Evolutionary conservation across 1,139 yeast genomes (phyloP), one percentile per base, ranked within the genome.

Genomic region (Kodamaea fungicola): DNA sequence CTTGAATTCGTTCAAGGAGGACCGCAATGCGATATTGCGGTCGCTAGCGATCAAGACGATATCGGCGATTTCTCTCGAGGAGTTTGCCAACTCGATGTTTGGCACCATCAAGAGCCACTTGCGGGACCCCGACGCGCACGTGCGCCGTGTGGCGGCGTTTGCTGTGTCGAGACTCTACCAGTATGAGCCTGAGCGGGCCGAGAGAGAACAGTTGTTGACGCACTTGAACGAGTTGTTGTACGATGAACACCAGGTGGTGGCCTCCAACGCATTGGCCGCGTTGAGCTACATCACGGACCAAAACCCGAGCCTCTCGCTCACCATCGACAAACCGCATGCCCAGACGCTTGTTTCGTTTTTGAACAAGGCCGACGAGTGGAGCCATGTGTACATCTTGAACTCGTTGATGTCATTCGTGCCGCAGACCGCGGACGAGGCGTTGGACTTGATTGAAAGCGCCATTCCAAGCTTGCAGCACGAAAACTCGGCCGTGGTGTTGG

Each of bases 401-500:
- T 75, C 92, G 0, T 57, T 90, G 33, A 71, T 80, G 72, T 67
- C 78, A 12, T 87, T 74, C 57, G 83, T 83, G 1, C 97, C 97
- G 1, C 79, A 80, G 44, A 67, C 75, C 0, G 67, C 77, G 12
- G 69, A 68, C 2, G 94, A 83, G 33, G 90, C 96, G 0, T 63
- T 78, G 38, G 68, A 69, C 3, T 54, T 90, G 51, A 78, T 88
- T 13, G 94, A 85, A 35, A 64, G 76, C n/a, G 69, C 79, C 3
- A 55, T 83, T 8, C 92, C 96, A 0, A 77, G 84, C 30, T 62
- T 90, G 12, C 95, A 81, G 51, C 95, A 87, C 54, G 83, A 83
- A 23, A 89, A 87, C 55, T 73, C 95, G 0, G 75, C 95, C 0
- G 95, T 90, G 16, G 94, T 86, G 0, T 60, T 89, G 42, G 88